Evolutionary conservation across 73 alveolate species (phyloP), one percentile per base, ranked within the genome.

Genomic region (Effrenium voratum): DNA sequence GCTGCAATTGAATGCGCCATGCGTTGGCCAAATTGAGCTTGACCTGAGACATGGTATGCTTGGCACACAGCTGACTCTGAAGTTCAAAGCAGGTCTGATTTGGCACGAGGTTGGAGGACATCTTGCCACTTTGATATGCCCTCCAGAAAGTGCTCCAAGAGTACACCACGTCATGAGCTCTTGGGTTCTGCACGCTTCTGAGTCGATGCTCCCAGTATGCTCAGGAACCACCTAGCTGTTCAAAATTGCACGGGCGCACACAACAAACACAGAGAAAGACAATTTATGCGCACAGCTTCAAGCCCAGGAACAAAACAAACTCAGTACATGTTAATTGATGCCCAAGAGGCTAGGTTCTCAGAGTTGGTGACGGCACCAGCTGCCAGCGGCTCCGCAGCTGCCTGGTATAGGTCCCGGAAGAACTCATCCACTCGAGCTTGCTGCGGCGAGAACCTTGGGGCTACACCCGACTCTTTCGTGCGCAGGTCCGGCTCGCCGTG

Each of bases 101-200:
- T 72, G 46, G 83, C 83, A 72, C 83, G 52, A 8, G 83, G 83
- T 30, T n/a, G n/a, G n/a, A n/a, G n/a, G n/a, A n/a, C n/a, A n/a
- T n/a, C 34, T 30, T 46, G 50, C 83, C 32, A 13, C 83, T n/a
- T n/a, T 72, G 83, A 40, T 72, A 72, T n/a, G n/a, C 83, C 45
- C 83, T 46, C 83, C 83, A 72, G 38, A 72, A 72, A 2, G 83
- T 72, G 12, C 46, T 28, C 83, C 83, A 72, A 13, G 83, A 72
- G 12, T 46, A 1, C 32, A 32, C 83, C 26, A 12, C 63, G 63
- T 52, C 8, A 52, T 12, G 63, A 8, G 19, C 19, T 8, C 8
- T 8, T 52, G 8, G 26, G 8, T 52, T 19, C 63, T 12, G 63
- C 63, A 19, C 63, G 63, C 8, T 52, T 52, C 63, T 52, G 63